Base-by-base conservation (phyloP, 352 stramenopile species). In the Pythium plurisporium region DNA sequence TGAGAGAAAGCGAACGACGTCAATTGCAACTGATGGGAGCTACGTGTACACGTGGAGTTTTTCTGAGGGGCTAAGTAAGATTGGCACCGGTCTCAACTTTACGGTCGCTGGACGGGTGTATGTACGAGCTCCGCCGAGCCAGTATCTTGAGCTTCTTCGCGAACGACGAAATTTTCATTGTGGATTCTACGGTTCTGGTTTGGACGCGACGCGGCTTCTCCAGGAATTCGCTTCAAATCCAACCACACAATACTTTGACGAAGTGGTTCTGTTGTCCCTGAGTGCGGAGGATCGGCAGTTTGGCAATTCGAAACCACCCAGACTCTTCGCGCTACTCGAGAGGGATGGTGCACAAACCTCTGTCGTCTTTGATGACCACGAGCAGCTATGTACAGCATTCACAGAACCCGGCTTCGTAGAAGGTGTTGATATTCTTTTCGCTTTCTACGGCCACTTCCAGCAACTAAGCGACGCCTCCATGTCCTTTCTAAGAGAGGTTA, bases 21-120 rank as follows among this genome's bases (percentile, higher is more conserved):
- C 73, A 5, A 72, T 90, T 27, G 65, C 81, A 1, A 84, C 72
- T 0, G 76, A 90, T 55, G 81, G 80, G n/a, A 89, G 33, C 23
- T 91, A 81, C 55, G 33, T 84, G 10, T 92, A 87, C 49, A 71
- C 58, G 9, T 92, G 81, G 79, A 79, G 60, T 53, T 26, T 67
- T 11, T 38, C 37, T 1, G 65, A 64, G 7, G 80, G 80, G 0
- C 47, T 92, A 3, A 49, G 58, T 26, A 92, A 89, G 59, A 66
- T 92, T 45, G 82, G 82, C n/a, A 87, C 74, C 0, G 82, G 82
- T 1, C 44, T 70, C 15, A 86, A 91, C 44, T 88, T 86, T 38
- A 89, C 77, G 34, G 76, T 91, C 20, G 70, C 74, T 26, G 82
- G 82, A n/a, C 71, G 79, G 64, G 68, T 92, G 4, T 90, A 92